Base-by-base conservation (phyloP, 129 eudicot genomes). In the Saposhnikovia divaricata region DNA sequence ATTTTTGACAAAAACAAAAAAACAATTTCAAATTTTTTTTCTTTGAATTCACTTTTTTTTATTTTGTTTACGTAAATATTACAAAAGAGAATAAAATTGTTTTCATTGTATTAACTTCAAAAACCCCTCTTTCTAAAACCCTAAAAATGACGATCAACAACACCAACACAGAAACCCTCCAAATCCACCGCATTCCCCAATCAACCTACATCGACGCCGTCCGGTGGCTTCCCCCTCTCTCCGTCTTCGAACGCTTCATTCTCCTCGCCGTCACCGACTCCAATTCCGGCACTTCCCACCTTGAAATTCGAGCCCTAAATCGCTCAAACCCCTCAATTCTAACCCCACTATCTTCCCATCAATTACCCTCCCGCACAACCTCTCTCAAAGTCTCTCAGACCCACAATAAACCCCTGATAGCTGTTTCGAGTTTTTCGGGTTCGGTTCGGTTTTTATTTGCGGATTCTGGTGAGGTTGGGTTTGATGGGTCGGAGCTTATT, bases 201-300 rank as follows among this genome's bases (percentile, higher is more conserved):
- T 77, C 92, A 76, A 82, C 83, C n/a, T 93, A 90, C 96, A 85
- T 93, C 50, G 97, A 91, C 86, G 86, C 90, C 39, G 89, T 93
- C 73, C 96, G 97, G 6, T 93, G 90, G 87, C 90, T 93, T 2
- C 97, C 98, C 0, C 93, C 90, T 5, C 81, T 85, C 80, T 85
- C 96, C 84, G 87, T 93, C 77, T 75, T 90, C 79, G 82, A 84
- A 80, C 94, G 92, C 57, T 82, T 77, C 93, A 28, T 88, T 82
- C 80, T 89, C 81, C 82, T 87, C 72, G 88, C 97, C 43, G 59
- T 90, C 61, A 87, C 83, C 86, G 85, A 90, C 83, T 83, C 97
- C 76, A 88, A 87, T 68, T 42, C 95, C 78, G 76, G 85, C 82
- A 21, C 88, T 27, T 78, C 93, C 74, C 74, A 91, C 74, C 59